Evolutionary conservation across 805 yeast genomes (phyloP), one percentile per base, ranked within the genome.

Genomic region (Teunomyces tritomae): DNA sequence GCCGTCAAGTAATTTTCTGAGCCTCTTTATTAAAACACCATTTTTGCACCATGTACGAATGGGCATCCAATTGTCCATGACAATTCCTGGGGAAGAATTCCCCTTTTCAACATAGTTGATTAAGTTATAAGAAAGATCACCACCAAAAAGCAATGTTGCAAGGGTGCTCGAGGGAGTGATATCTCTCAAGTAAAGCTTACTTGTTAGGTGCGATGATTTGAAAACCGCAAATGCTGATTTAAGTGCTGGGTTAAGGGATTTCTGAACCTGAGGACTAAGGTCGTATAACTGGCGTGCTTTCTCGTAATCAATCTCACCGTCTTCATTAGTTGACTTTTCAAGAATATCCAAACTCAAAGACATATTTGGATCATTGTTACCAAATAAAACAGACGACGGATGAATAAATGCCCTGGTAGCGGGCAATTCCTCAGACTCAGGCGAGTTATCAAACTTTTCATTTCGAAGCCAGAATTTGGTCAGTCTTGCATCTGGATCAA

Each of bases 11-110:
- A 89, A 62, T 8, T 67, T 59, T 56, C 96, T 71, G 47, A 92
- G 67, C 49, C 85, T 81, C 49, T 87, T 86, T 28, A 91, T 77
- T 41, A 92, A 68, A 2, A 92, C 96, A 1, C 91, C 98, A 57
- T 91, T 89, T 54, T 94, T 87, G 53, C 96, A 86, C 97, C 97
- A 92, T 0, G 97, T 89, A 51, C 88, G 76, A 9, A 92, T 76
- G 0, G 97, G 95, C 29, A 89, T 67, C 97, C 98, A 91, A n/a
- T 77, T 77, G 55, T 89, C 96, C 47, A 92, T 69, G 7, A 89
- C 82, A 30, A 94, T 79, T 17, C 97, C 97, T 0, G 96, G 95
- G 0, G 90, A 79, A 4, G 83, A 76, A 35, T 70, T 75, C 1
- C 78, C 77, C 5, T 64, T 59, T 1, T 78, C 70, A 0, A 75